phyloP scores from a whole-genome alignment of 768 basidiomycete species.

The Leccinum barrowsii region DNA sequence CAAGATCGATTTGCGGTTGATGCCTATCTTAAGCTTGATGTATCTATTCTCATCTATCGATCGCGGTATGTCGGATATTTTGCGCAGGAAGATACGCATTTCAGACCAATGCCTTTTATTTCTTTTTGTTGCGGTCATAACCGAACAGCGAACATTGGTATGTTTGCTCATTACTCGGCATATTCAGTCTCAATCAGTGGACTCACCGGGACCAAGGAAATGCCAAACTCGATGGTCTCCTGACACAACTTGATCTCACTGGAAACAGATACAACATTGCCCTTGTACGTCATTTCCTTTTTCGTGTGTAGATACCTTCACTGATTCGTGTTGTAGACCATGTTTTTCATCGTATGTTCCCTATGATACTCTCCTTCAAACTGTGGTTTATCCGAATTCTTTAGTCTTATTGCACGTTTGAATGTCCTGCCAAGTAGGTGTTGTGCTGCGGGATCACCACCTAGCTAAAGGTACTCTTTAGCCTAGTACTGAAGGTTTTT shows the following conservation, averaged over 20 bases:
- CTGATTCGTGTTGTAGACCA: slow-evolving; percentile 41
- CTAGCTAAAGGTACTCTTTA: neutral
- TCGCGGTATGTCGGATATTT: slow-evolving; percentile 39
- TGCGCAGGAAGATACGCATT: neutral
- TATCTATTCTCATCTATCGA: slow-evolving; percentile 66
- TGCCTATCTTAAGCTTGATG: slow-evolving; percentile 57
- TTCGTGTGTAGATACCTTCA: neutral
- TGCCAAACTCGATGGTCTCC: slow-evolving; percentile 62
- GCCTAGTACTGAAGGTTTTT: slow-evolving; percentile 52
- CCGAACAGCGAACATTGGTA: slow-evolving; percentile 53
- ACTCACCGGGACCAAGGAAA: slow-evolving; percentile 40
- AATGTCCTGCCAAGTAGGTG: slow-evolving; percentile 64
- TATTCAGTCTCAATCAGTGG: neutral
- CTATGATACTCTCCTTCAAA: neutral
- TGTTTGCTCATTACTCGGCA: neutral
- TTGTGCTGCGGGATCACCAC: neutral
- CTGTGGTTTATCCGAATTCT: neutral
- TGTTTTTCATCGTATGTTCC: slow-evolving; percentile 64
- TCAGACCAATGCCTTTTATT: neutral
- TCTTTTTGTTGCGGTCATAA: neutral
- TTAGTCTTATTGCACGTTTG: slow-evolving; percentile 40
- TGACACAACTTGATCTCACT: slow-evolving; percentile 49
- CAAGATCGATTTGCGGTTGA: slow-evolving; percentile 55
- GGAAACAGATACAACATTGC: slow-evolving; percentile 66
- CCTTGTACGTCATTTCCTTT: slow-evolving; percentile 39